Evolutionary conservation across 345 rosid genomes (phyloP).

Genomic region (Lepidium sativum): DNA sequence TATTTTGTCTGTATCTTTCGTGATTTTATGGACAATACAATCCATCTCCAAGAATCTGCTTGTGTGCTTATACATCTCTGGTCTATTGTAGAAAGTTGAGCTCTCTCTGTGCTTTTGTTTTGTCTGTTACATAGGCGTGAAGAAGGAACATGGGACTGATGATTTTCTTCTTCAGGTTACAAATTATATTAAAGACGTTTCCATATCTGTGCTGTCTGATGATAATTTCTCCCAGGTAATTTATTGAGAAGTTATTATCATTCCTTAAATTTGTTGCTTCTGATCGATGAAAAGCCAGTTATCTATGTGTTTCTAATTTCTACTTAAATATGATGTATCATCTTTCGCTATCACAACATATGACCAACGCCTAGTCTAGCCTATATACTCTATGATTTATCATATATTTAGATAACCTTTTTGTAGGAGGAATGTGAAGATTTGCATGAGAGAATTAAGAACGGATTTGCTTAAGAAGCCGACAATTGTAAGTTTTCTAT

Average conservation of each 20-base stretch:
- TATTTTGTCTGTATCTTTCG: background rate
- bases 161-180: conserved; percentile 57
- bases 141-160: conserved; percentile 35
- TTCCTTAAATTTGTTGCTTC: background rate
- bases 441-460: conserved; percentile 45
- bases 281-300: background rate
- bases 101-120: conserved; percentile 15
- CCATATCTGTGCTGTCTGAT: conserved; percentile 57
- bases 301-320: background rate
- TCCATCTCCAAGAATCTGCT: background rate
- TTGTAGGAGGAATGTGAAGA: conserved; percentile 85
- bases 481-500: conserved; percentile 49
- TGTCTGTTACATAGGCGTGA: conserved; percentile 43
- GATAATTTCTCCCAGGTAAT: conserved; percentile 73
- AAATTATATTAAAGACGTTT: conserved; percentile 47
- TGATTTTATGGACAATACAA: background rate
- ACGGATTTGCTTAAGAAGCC: conserved; percentile 52
- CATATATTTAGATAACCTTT: conserved; percentile 16
- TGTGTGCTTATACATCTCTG: background rate
- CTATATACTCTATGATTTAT: background rate
- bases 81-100: conserved; percentile 11
- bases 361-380: background rate
- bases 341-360: background rate
- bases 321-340: background rate
- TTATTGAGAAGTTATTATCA: background rate